Evolutionary conservation across 1,284 basidiomycete genomes (phyloP).

Genomic region (Apiotrichum gamsii): DNA sequence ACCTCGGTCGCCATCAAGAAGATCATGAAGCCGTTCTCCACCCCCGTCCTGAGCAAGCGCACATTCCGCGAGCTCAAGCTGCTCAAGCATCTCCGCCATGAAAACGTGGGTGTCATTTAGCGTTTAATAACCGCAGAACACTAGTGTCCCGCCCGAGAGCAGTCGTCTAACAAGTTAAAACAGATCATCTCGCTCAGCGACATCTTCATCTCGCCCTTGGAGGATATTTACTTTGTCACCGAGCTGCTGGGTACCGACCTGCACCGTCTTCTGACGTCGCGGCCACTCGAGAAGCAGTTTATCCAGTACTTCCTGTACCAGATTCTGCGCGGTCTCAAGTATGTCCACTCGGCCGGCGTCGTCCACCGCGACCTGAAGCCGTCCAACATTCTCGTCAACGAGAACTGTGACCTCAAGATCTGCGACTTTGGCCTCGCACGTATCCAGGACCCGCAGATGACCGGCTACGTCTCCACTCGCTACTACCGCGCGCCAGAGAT

Average conservation of each 20-base stretch:
- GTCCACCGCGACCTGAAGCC: conserved; percentile 99
- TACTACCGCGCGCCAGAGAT: conserved; percentile 99
- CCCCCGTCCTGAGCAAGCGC: conserved; percentile 93
- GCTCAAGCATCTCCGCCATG: conserved; percentile 97
- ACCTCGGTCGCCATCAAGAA: conserved; percentile 97
- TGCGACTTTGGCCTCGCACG: conserved; percentile 98
- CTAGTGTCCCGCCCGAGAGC: no score
- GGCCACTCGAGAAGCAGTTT: conserved; percentile 98
- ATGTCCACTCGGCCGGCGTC: conserved; percentile 98
- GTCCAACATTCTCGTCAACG: conserved; percentile 98
- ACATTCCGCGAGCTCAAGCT: conserved; percentile 98
- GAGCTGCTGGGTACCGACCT: conserved; percentile 97
- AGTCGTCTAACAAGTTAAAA: no score
- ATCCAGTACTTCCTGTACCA: conserved; percentile 99
- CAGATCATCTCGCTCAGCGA: conserved; percentile 98
- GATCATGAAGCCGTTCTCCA: conserved; percentile 98
- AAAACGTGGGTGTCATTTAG: conserved; percentile 63
- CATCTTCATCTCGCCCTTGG: conserved; percentile 97
- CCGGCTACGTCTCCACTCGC: conserved; percentile 96
- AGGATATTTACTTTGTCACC: conserved; percentile 99
- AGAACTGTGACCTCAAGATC: conserved; percentile 99
- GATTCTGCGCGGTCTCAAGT: conserved; percentile 96
- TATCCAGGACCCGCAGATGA: conserved; percentile 93
- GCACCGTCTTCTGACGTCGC: conserved; percentile 89
- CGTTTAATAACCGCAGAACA: not conserved